A percentile compares a stretch with the other conserved stretches of the same genome.
These are phyloP conservation scores for Liriodendron chinense DNA, from an alignment of 164 flowering plant species.

Conservation along the genomic window DNA sequence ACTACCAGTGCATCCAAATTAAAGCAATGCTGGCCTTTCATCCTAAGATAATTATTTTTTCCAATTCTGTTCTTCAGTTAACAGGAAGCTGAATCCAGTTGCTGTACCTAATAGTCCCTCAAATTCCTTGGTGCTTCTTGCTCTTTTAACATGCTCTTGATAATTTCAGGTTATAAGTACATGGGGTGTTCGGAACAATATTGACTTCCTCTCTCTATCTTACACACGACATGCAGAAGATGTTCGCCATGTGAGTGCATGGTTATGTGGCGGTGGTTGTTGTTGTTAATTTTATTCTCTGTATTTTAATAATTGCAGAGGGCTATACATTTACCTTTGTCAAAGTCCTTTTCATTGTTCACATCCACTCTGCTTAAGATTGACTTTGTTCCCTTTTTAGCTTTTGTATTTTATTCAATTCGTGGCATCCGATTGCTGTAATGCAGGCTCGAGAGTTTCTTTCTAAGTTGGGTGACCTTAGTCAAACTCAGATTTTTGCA, in stretches of 20 bases:
- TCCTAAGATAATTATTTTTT: too few species aligned
- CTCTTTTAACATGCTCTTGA: neutral
- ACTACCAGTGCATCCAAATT: neutral
- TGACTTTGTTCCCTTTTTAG: neutral
- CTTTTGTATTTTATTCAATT: neutral
- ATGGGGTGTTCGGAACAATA: slow-evolving; percentile 87
- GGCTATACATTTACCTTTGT: neutral
- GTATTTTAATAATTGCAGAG: too few species aligned
- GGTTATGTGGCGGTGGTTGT: neutral
- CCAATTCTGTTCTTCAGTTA: neutral
- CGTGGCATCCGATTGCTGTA: slow-evolving; percentile 5
- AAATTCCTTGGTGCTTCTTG: neutral
- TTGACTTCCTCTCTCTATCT: slow-evolving; percentile 92
- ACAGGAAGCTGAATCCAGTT: neutral
- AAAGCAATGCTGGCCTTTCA: too few species aligned
- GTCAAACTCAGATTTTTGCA: slow-evolving; percentile 88
- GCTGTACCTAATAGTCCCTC: neutral
- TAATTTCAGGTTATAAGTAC: slow-evolving; percentile 71
- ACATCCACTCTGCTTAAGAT: neutral
- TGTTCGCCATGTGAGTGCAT: slow-evolving; percentile 71
- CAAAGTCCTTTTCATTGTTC: slow-evolving; percentile 2
- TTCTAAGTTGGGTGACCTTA: slow-evolving; percentile 74
- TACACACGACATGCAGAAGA: slow-evolving; percentile 88
- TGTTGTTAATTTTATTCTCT: neutral
- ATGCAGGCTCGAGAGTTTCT: slow-evolving; percentile 82